Conservation (phyloP, 768 basidiomycete species). For the Mycena pura region DNA sequence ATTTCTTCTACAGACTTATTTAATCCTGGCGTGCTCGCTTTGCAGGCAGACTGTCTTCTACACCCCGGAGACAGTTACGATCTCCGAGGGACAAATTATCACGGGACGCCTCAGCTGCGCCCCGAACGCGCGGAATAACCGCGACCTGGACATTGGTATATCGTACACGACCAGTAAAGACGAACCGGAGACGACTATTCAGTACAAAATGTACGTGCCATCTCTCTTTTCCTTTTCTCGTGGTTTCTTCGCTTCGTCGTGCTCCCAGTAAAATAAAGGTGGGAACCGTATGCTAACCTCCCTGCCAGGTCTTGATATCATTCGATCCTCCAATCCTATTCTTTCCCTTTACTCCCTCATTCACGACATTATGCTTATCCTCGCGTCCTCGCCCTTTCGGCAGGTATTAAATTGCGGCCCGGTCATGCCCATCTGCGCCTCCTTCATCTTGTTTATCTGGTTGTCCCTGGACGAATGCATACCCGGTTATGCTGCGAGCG, state of each 20-base stretch:
- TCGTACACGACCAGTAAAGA: conserved; percentile 61
- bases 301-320: conserved; percentile 67
- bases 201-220: conserved; percentile 87
- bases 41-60: conserved; percentile 99
- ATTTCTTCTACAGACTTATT: too few species aligned
- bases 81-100: conserved; percentile 76
- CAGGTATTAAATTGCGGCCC: conserved; percentile 27
- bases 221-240: conserved; percentile 22
- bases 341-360: conserved; percentile 5
- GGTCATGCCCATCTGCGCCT: background rate
- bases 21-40: too few species aligned
- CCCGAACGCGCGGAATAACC: conserved; percentile 92
- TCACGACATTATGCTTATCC: conserved; percentile 22
- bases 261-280: conserved; percentile 29
- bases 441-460: conserved; percentile 17
- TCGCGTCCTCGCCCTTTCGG: conserved; percentile 24
- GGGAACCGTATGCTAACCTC: conserved; percentile 48
- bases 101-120: conserved; percentile 76
- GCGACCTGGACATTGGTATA: conserved; percentile 92
- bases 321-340: conserved; percentile 30
- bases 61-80: conserved; percentile 78
- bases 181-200: conserved; percentile 50
- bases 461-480: background rate
- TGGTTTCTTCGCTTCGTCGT: conserved; percentile 25
- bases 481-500: background rate